Evolutionary conservation across 768 basidiomycete genomes (phyloP).

Genomic region (Lactifluus echinatus): DNA sequence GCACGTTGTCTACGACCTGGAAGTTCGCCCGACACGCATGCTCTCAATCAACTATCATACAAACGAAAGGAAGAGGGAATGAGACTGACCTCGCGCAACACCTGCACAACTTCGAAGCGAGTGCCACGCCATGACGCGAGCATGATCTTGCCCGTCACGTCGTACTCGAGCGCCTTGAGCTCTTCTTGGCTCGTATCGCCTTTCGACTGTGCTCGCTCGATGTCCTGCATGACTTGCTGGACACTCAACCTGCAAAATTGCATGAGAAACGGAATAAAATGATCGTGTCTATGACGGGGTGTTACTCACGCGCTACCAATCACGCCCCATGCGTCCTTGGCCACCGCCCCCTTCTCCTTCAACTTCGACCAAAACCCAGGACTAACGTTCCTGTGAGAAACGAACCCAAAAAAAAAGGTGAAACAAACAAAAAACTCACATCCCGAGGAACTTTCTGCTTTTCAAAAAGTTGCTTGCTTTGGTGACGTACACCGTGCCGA

Average conservation of each 20-base stretch:
- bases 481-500: conserved; percentile 86
- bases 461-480: conserved; percentile 91
- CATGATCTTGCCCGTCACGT: conserved; percentile 91
- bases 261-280: neutral
- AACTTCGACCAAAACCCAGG: conserved; percentile 89
- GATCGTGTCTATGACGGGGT: neutral
- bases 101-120: conserved; percentile 87
- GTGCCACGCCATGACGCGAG: conserved; percentile 98
- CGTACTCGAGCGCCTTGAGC: conserved; percentile 78
- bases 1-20: conserved; percentile 73
- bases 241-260: conserved; percentile 48
- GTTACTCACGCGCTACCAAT: conserved; percentile 84
- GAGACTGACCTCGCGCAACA: conserved; percentile 57
- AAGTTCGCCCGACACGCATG: conserved; percentile 17
- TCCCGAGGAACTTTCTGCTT: conserved; percentile 82
- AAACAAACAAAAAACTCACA: conserved; percentile 42
- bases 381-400: no score
- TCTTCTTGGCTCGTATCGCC: conserved; percentile 87
- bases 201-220: conserved; percentile 82
- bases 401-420: no score
- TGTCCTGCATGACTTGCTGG: conserved; percentile 76
- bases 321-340: conserved; percentile 96
- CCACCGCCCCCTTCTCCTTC: conserved; percentile 88
- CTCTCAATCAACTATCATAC: conserved; percentile 2
- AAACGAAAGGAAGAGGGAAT: neutral